phyloP scores from a whole-genome alignment of 306 rosid species.

The Elaeagnus macrophylla region DNA sequence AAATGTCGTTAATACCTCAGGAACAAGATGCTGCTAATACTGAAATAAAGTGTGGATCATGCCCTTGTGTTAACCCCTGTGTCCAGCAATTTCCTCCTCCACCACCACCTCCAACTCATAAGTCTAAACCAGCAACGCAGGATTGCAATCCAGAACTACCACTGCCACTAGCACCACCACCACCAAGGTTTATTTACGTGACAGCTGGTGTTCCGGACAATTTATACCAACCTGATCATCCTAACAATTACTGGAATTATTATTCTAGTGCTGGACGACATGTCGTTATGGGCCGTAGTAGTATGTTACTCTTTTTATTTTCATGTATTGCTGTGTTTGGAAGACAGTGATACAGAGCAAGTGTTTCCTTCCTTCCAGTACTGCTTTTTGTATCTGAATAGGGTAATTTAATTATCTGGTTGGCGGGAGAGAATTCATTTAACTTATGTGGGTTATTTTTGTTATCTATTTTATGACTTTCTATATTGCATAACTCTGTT shows the following conservation, averaged over 20 bases:
- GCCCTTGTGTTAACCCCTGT: conserved; percentile 65
- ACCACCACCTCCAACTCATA: conserved; percentile 14
- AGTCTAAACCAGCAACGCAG: conserved; percentile 17
- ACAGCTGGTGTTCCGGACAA: conserved; percentile 47
- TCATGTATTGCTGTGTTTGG: background rate
- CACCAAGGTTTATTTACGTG: conserved; percentile 68
- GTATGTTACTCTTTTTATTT: background rate
- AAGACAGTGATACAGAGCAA: background rate
- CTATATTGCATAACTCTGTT: no score
- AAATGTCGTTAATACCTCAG: no score
- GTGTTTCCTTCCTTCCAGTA: no score
- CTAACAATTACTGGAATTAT: conserved; percentile 7
- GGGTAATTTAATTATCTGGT: no score
- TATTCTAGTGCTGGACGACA: background rate
- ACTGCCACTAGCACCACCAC: conserved; percentile 35
- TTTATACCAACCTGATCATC: conserved; percentile 23
- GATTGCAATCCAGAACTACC: conserved; percentile 12
- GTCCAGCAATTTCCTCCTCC: conserved; percentile 18
- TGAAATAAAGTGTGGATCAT: conserved; percentile 68
- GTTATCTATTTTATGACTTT: no score
- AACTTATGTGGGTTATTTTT: no score
- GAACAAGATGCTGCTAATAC: conserved; percentile 11
- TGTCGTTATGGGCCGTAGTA: background rate
- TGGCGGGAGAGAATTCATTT: no score
- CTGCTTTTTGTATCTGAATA: no score